Evolutionary conservation across 179 eudicot species (phyloP).

Genomic region (Spinacia oleracea): DNA sequence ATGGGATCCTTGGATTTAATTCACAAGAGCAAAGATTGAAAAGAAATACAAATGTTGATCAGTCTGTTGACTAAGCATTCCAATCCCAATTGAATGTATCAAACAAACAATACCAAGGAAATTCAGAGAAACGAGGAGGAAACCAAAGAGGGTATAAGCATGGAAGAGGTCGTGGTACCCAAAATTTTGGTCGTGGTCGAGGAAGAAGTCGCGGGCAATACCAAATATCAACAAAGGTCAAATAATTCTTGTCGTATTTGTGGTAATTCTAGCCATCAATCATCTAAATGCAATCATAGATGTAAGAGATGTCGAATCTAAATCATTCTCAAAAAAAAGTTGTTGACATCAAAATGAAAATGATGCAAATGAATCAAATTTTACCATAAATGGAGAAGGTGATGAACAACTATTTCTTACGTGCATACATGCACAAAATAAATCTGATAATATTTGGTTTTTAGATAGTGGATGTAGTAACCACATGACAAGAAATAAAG

Average conservation of each 20-base stretch:
- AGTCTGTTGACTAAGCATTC: too few relatives aligned
- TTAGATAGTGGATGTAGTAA: slow-evolving; percentile 3
- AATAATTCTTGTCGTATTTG: slow-evolving; percentile 4
- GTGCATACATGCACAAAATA: background rate
- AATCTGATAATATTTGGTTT: background rate
- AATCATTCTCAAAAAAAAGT: slow-evolving; percentile 12
- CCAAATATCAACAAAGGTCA: slow-evolving; percentile 12
- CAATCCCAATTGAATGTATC: background rate
- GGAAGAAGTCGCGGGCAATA: background rate
- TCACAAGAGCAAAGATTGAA: slow-evolving; percentile 13
- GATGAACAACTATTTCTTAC: too few relatives aligned
- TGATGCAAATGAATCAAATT: background rate
- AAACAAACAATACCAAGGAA: background rate
- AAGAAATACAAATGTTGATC: background rate
- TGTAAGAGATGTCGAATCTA: slow-evolving; percentile 12
- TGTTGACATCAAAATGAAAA: slow-evolving; percentile 12
- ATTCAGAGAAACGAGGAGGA: background rate
- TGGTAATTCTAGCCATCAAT: slow-evolving; percentile 11
- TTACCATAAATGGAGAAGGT: background rate
- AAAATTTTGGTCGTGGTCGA: slow-evolving; percentile 11
- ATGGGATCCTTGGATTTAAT: slow-evolving; percentile 13
- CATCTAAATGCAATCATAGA: background rate
- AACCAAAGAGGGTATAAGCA: background rate
- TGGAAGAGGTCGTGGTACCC: slow-evolving; percentile 2
- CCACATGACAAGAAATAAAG: background rate